These are phyloP conservation scores for Peniophora sp. DNA, from an alignment of 1,284 basidiomycete genomes.

Conservation along the genomic window DNA sequence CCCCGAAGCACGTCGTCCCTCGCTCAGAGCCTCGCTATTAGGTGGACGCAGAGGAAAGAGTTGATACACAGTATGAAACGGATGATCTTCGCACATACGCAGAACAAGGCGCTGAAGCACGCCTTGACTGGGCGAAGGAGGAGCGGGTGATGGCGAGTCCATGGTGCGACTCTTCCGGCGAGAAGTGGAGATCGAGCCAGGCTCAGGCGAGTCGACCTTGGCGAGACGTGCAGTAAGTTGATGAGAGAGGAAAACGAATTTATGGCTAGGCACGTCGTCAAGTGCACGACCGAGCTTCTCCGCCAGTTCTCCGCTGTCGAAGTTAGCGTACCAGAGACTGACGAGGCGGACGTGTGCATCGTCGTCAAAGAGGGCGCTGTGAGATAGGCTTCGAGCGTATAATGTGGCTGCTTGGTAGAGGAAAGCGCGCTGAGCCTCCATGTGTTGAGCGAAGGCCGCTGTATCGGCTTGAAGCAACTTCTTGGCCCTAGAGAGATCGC, in stretches of 20 bases:
- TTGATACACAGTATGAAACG: conserved; percentile 91
- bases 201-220: conserved; percentile 20
- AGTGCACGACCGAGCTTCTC: conserved; percentile 44
- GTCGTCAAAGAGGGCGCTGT: conserved; percentile 70
- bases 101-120: conserved; percentile 61
- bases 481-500: conserved; percentile 20
- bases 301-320: conserved; percentile 52
- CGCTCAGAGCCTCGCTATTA: not conserved
- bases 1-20: conserved; percentile 6
- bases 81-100: conserved; percentile 84
- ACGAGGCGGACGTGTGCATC: conserved; percentile 75
- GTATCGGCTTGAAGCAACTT: conserved; percentile 47
- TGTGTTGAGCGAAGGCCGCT: conserved; percentile 53
- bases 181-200: not conserved
- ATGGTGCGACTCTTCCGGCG: not conserved
- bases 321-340: conserved; percentile 89
- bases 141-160: conserved; percentile 7
- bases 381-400: conserved; percentile 70
- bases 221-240: conserved; percentile 87
- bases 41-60: conserved; percentile 67
- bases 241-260: conserved; percentile 86
- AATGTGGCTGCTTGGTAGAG: conserved; percentile 73
- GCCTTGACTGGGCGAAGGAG: conserved; percentile 43
- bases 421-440: conserved; percentile 53
- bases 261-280: conserved; percentile 71